Evolutionary conservation across 2,329 filamentous ascomycete species (phyloP), one percentile per base, ranked within the genome.

Genomic region (Neofusicoccum kwambonambiense): DNA sequence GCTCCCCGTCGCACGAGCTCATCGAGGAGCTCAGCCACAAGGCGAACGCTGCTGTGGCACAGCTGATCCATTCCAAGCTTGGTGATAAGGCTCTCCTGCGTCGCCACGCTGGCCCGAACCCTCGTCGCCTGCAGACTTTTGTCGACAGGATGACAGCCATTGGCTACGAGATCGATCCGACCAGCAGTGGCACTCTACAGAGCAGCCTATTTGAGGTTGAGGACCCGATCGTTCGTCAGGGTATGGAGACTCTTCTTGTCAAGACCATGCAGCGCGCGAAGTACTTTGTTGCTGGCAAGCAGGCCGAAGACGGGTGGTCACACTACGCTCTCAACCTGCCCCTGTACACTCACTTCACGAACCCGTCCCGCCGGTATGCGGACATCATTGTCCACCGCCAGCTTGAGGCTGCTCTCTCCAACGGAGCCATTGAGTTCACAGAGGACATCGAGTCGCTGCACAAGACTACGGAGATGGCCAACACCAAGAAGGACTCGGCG

Each of bases 401-500:
- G 79, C 84, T 99, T 31, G 93, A 98, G 75, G 86, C 91, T 66
- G 88, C 92, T 58, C 84, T 99, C 42, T 95, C 92, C 0, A 87
- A 92, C 63, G 91, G 91, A 68, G 86, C 89, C 68, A 84, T 91
- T 54, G 93, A 97, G 73, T 97, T 95, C 77, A 88, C 82, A 4
- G 95, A 99, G 70, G 95, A 99, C 67, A 78, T 95, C 67, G 95
- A 99, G 75, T 89, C 84, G 65, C 83, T 99, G 47, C 89, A 89
- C 72, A 99, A 98, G 87, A 96, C 91, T 58, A 91, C 93, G 8
- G 95, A 99, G 79, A 88, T 92, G 70, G 97, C 92, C 85, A 99
- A 99, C 82, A 97, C 91, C 75, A 99, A 98, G 88, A 99, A 98
- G 79, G 95, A 99, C 76, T 98, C 93, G 12, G 93, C 95, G 1